Conservation (phyloP, 805 yeast species). For the Kluyveromyces dobzhanskii region DNA sequence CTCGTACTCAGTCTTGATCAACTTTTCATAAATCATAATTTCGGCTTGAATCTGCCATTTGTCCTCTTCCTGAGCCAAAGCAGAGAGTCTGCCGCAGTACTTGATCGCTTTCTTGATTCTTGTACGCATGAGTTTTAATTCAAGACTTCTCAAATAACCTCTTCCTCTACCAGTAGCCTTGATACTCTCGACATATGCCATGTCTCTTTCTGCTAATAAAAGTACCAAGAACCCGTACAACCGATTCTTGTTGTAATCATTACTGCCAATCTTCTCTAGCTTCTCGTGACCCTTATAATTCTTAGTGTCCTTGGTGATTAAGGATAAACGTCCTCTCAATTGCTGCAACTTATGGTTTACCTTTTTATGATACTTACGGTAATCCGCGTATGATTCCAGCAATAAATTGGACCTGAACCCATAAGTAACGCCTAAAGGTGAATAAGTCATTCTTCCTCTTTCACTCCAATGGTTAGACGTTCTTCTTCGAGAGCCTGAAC, state of each 20-base stretch:
- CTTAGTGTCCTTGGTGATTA: conserved; percentile 61
- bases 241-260: conserved; percentile 44
- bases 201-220: conserved; percentile 68
- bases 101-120: conserved; percentile 59
- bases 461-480: too few species aligned
- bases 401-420: conserved; percentile 54
- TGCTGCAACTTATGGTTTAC: conserved; percentile 52
- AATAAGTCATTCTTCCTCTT: conserved; percentile 16
- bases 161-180: conserved; percentile 26
- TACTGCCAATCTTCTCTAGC: conserved; percentile 37
- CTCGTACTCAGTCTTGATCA: conserved; percentile 39
- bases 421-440: conserved; percentile 32
- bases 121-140: conserved; percentile 44
- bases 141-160: conserved; percentile 24
- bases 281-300: conserved; percentile 44
- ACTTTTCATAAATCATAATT: conserved; percentile 35
- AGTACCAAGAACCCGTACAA: conserved; percentile 51
- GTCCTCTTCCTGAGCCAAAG: conserved; percentile 33
- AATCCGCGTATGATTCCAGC: conserved; percentile 62
- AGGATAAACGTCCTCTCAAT: conserved; percentile 53
- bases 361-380: conserved; percentile 55
- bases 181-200: conserved; percentile 22
- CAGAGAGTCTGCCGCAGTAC: conserved; percentile 36
- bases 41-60: conserved; percentile 32
- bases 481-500: too few species aligned